Evolutionary conservation across 176 grass and related monocot genomes (phyloP).

Genomic region (Oryza glaberrima): DNA sequence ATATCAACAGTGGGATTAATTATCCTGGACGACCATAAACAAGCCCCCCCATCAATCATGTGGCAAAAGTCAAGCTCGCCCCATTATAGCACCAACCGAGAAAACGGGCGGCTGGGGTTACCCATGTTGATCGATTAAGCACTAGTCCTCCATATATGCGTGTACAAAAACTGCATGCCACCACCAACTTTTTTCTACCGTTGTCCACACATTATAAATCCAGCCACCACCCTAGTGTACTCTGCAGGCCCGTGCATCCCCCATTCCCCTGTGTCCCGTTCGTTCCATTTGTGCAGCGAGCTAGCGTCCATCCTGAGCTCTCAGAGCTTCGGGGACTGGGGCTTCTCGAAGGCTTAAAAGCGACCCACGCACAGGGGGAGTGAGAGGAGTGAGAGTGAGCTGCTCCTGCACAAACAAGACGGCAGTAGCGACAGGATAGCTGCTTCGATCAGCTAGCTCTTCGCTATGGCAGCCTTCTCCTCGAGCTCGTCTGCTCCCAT

Average conservation of each 20-base stretch:
- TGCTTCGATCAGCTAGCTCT: neutral
- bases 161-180: neutral
- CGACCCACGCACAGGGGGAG: neutral
- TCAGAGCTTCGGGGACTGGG: constrained; percentile 25
- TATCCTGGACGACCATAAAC: neutral
- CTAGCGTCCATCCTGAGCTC: constrained; percentile 20
- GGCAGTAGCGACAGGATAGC: neutral
- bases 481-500: neutral
- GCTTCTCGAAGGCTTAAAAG: constrained; percentile 55
- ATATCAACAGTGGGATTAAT: neutral
- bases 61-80: constrained; percentile 23
- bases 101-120: constrained; percentile 21
- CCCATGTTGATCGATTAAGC: neutral
- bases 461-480: neutral
- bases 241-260: constrained; percentile 38
- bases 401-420: neutral
- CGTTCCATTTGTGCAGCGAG: constrained; percentile 40
- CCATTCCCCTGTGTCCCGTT: constrained; percentile 46
- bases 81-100: neutral
- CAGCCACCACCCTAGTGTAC: neutral
- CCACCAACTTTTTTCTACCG: neutral
- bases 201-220: constrained; percentile 39
- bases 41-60: constrained; percentile 11
- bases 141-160: neutral
- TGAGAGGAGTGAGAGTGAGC: neutral